Conservation (phyloP, 306 rosid genomes). For the Cucumis sativus region DNA sequence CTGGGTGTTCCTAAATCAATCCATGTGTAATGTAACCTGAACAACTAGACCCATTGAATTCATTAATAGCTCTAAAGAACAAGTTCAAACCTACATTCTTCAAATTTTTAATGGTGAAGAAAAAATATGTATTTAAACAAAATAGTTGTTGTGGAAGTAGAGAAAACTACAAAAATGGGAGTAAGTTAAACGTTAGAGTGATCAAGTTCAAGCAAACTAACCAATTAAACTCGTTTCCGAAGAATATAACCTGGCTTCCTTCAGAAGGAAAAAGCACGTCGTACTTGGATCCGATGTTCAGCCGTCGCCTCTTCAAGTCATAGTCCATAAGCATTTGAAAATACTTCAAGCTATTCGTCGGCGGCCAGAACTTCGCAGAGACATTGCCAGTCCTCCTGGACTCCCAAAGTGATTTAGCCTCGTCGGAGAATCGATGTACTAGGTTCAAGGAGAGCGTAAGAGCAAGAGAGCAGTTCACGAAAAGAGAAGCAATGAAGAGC, state of each 20-base stretch:
- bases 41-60: neutral
- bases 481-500: neutral
- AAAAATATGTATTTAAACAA: neutral
- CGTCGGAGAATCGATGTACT: slow-evolving; percentile 48
- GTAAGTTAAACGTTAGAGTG: neutral
- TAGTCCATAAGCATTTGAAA: slow-evolving; percentile 26
- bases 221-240: slow-evolving; percentile 64
- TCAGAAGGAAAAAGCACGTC: slow-evolving; percentile 45
- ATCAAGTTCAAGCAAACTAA: slow-evolving; percentile 17
- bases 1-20: slow-evolving; percentile 63
- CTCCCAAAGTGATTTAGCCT: slow-evolving; percentile 20
- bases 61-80: neutral
- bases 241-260: slow-evolving; percentile 39
- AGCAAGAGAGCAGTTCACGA: neutral
- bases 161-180: neutral
- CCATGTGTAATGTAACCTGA: slow-evolving; percentile 65
- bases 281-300: slow-evolving; percentile 31
- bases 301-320: slow-evolving; percentile 31
- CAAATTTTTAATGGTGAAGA: neutral
- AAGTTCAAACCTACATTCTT: neutral
- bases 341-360: slow-evolving; percentile 25
- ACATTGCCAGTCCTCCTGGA: slow-evolving; percentile 17
- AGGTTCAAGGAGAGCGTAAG: slow-evolving; percentile 26
- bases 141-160: neutral
- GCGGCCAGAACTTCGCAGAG: slow-evolving; percentile 24